A percentile compares a stretch with the other conserved stretches of the same genome.
These are phyloP conservation scores for Spergularia bocconei DNA, from an alignment of 148 eudicot genomes.

Conservation along the genomic window DNA sequence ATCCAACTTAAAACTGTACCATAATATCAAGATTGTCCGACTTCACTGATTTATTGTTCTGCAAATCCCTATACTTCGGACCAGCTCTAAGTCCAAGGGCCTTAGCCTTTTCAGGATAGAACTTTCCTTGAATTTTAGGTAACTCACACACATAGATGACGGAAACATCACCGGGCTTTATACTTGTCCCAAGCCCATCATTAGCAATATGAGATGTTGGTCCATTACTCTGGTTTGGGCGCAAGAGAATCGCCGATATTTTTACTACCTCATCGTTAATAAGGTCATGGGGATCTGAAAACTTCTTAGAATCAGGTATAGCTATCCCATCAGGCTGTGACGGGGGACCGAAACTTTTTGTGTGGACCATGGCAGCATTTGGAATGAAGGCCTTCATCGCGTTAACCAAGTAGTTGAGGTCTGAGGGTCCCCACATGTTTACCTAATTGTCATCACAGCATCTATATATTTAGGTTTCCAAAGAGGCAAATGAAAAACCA, in stretches of 20 bases:
- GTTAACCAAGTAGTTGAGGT: slow-evolving; percentile 58
- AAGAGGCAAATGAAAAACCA: slow-evolving; percentile 10
- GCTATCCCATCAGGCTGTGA: slow-evolving; percentile 35
- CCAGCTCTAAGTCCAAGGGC: slow-evolving; percentile 83
- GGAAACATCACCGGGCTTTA: slow-evolving; percentile 75
- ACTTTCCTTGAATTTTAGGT: slow-evolving; percentile 83
- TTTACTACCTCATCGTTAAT: slow-evolving; percentile 80
- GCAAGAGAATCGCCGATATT: slow-evolving; percentile 78
- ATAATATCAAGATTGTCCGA: slow-evolving; percentile 63
- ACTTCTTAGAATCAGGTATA: slow-evolving; percentile 28
- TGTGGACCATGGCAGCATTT: slow-evolving; percentile 92
- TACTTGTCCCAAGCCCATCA: slow-evolving; percentile 17
- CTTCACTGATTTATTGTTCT: slow-evolving; percentile 61
- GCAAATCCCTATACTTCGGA: slow-evolving; percentile 79
- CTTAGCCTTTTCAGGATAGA: slow-evolving; percentile 77
- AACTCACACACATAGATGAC: slow-evolving; percentile 81
- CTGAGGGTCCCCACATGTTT: slow-evolving; percentile 87
- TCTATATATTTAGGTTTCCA: neutral
- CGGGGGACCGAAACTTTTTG: slow-evolving; percentile 72
- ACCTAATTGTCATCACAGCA: slow-evolving; percentile 51
- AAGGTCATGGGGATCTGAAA: slow-evolving; percentile 54
- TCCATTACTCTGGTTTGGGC: slow-evolving; percentile 33
- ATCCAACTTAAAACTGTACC: slow-evolving; percentile 37
- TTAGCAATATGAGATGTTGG: slow-evolving; percentile 17
- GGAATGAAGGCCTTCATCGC: slow-evolving; percentile 94